Evolutionary conservation across 768 basidiomycete species (phyloP).

Genomic region (Termitomyces sp.): DNA sequence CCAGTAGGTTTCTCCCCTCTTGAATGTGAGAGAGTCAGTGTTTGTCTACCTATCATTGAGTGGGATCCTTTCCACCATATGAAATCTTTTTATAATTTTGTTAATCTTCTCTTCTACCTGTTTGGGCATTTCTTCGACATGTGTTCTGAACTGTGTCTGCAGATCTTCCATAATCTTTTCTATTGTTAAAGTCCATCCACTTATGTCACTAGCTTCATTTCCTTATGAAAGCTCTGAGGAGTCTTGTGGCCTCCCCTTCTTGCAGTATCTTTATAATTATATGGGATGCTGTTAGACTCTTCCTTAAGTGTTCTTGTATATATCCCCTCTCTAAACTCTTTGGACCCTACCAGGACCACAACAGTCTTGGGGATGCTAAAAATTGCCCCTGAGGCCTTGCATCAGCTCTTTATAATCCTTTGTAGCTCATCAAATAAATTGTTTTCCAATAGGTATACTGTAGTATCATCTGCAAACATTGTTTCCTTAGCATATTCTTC

Average conservation of each 20-base stretch:
- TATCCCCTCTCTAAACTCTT: no score
- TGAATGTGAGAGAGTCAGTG: no score
- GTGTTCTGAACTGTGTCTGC: background rate
- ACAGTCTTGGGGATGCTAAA: slow-evolving; percentile 38
- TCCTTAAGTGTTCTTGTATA: background rate
- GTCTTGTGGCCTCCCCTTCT: slow-evolving; percentile 21
- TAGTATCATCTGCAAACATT: no score
- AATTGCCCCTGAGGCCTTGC: slow-evolving; percentile 29
- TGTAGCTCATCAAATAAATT: slow-evolving; percentile 18
- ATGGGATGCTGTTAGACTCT: background rate
- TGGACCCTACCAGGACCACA: slow-evolving; percentile 27
- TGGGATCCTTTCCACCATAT: background rate
- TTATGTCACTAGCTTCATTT: slow-evolving; percentile 16
- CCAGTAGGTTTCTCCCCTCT: background rate
- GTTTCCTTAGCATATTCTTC: no score
- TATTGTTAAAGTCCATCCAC: slow-evolving; percentile 13
- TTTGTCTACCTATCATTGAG: no score
- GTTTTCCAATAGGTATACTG: no score
- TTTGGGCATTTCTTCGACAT: background rate
- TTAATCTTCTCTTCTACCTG: background rate
- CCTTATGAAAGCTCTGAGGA: slow-evolving; percentile 27
- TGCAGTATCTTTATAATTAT: slow-evolving; percentile 17
- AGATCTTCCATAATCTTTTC: background rate
- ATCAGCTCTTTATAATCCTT: slow-evolving; percentile 31
- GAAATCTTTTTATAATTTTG: no score